Conservation (phyloP, 2,329 filamentous ascomycete genomes). For the Xenoacremonium recifei region DNA sequence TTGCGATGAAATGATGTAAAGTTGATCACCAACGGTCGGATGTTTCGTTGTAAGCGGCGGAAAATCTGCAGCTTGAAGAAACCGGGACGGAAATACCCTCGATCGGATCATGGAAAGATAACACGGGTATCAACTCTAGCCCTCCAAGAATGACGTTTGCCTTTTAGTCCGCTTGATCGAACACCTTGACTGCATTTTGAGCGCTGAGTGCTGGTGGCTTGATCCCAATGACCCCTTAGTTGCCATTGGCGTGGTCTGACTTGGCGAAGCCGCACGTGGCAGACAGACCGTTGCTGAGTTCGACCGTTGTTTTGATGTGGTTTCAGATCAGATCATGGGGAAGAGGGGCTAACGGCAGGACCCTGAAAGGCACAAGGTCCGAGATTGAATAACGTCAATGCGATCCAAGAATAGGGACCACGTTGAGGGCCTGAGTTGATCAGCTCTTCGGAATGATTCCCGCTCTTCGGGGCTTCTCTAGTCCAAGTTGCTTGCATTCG, state of each 20-base stretch:
- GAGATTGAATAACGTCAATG: neutral
- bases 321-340: conserved; percentile 24
- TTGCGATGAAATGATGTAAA: too few relatives aligned
- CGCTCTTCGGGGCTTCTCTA: neutral
- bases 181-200: too few relatives aligned
- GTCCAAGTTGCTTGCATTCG: too few relatives aligned
- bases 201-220: conserved; percentile 1
- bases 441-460: neutral
- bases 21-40: too few relatives aligned
- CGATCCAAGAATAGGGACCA: neutral
- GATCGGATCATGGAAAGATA: too few relatives aligned
- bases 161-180: too few relatives aligned
- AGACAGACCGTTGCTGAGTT: conserved; percentile 14
- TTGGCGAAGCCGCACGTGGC: conserved; percentile 21
- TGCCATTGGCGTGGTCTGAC: conserved; percentile 18
- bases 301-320: conserved; percentile 22
- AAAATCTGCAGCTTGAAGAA: too few relatives aligned
- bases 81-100: too few relatives aligned
- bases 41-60: too few relatives aligned
- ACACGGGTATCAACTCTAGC: too few relatives aligned
- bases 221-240: neutral
- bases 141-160: too few relatives aligned
- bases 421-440: neutral
- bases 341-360: neutral
- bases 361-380: conserved; percentile 1